Evolutionary conservation across 352 stramenopile species (phyloP).

Genomic region (Globisporangium barbulae): DNA sequence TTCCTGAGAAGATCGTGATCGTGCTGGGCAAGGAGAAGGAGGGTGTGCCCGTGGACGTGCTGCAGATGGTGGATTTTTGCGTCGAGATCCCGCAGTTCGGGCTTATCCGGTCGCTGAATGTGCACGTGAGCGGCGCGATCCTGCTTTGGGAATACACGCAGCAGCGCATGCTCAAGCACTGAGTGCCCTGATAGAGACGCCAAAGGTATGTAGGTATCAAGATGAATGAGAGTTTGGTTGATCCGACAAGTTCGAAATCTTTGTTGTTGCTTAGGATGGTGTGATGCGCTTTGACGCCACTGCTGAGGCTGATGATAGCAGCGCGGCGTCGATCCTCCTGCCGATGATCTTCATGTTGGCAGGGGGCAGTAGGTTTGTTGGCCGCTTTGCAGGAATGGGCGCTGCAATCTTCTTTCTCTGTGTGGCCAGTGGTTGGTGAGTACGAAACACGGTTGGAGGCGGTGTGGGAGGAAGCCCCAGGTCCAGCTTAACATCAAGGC

Average conservation of each 20-base stretch:
- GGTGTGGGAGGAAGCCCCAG: neutral
- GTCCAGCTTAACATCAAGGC: neutral
- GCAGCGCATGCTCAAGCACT: slow-evolving; percentile 54
- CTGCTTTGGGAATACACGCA: slow-evolving; percentile 96
- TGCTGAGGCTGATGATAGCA: neutral
- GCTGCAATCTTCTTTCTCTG: neutral
- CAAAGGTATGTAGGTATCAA: neutral
- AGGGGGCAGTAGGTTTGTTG: neutral
- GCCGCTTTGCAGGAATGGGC: neutral
- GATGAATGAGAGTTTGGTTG: neutral
- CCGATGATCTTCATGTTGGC: slow-evolving; percentile 15
- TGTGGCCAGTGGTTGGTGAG: neutral
- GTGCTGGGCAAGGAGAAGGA: slow-evolving; percentile 97
- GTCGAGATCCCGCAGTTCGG: slow-evolving; percentile 98
- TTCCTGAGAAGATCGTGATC: slow-evolving; percentile 91
- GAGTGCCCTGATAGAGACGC: neutral
- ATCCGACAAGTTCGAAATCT: neutral
- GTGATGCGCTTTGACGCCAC: neutral
- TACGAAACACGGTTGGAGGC: neutral
- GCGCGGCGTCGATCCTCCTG: slow-evolving; percentile 2
- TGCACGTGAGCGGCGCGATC: slow-evolving; percentile 95
- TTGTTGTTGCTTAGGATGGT: neutral
- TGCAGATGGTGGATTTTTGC: slow-evolving; percentile 94
- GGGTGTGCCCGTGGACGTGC: slow-evolving; percentile 93
- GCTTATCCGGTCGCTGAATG: slow-evolving; percentile 96